Evolutionary conservation across 768 basidiomycete genomes (phyloP), one percentile per base, ranked within the genome.

Genomic region (Exidia glandulosa): DNA sequence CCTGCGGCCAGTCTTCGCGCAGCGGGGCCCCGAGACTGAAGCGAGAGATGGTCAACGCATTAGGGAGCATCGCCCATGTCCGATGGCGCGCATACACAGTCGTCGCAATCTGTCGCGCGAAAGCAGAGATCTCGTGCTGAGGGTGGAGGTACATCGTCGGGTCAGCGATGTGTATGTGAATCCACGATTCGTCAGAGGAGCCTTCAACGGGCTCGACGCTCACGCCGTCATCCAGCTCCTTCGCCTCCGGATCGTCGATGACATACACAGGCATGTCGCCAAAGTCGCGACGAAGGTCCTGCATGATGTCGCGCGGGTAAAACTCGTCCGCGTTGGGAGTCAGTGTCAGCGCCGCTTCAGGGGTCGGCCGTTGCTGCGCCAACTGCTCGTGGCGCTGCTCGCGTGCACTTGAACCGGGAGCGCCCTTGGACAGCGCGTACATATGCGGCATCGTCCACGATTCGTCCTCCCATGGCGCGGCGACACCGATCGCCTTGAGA

Each of bases 221-320:
- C 32, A 99, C 66, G 2, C 93, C 96, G 69, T 99, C 96, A 68
- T 99, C 96, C 25, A 98, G 79, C 67, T 99, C 96, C 66, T 87
- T 73, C 0, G 96, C 94, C 6, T 66, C 68, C 0, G 76, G 63
- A 61, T 91, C 89, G 67, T 99, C 96, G 59, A 99, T 85, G 23
- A 94, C 86, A 69, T 86, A 98, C 3, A 92, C 90, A 0, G 82
- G 82, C 63, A 87, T 67, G 62, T 85, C 68, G 29, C 89, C 91
- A 71, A 93, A 95, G 70, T 97, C 94, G 67, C 90, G 87, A 2
- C 94, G 87, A 4, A 92, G 69, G 25, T 79, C 72, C 30, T 86
- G 87, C 57, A 87, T 75, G 0, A 81, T 78, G 67, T 96, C 93
- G 2, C 68, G 65, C 1, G 75, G 67, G 62, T 86, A 80, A 19